Percentiles rank a stretch among this genome's conserved stretches.
These are phyloP conservation scores for Mucor indicus DNA, from an alignment of 371 early-diverging fungal genomes.

Conservation along the genomic window DNA sequence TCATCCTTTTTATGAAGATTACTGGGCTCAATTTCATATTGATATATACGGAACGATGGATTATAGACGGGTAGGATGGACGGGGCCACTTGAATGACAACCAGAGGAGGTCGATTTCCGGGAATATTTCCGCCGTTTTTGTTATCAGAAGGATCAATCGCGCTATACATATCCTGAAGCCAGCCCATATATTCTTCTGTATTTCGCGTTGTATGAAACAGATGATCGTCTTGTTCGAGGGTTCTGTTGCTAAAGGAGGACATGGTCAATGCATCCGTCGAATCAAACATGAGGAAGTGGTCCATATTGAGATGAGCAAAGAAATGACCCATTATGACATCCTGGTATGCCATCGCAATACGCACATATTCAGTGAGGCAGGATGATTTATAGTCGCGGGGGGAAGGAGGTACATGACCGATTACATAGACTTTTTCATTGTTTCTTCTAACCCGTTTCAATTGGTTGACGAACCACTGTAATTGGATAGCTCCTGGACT, in stretches of 20 bases:
- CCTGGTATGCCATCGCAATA: conserved; percentile 55
- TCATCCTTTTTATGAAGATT: conserved; percentile 12
- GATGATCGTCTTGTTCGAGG: not conserved
- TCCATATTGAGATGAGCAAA: conserved; percentile 86
- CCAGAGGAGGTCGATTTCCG: conserved; percentile 20
- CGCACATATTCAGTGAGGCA: conserved; percentile 63
- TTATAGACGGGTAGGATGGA: conserved; percentile 74
- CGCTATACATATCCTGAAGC: conserved; percentile 30
- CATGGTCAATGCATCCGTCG: no score
- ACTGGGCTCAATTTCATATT: conserved; percentile 41
- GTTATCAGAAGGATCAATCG: conserved; percentile 13
- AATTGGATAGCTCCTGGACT: conserved; percentile 69
- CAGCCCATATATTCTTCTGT: conserved; percentile 31
- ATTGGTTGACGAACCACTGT: conserved; percentile 64
- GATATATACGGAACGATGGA: conserved; percentile 70
- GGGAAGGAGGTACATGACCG: conserved; percentile 76
- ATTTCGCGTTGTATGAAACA: conserved; percentile 18
- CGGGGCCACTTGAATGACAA: conserved; percentile 64
- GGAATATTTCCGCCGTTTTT: conserved; percentile 1
- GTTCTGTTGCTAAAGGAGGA: no score
- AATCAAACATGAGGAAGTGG: conserved; percentile 62
- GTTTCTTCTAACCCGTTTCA: conserved; percentile 39
- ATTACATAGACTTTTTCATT: conserved; percentile 53
- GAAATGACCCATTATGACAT: conserved; percentile 70
- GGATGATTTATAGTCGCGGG: conserved; percentile 58